Evolutionary conservation across 2,329 filamentous ascomycete genomes (phyloP).

Genomic region (Chrysosporium queenslandicum): DNA sequence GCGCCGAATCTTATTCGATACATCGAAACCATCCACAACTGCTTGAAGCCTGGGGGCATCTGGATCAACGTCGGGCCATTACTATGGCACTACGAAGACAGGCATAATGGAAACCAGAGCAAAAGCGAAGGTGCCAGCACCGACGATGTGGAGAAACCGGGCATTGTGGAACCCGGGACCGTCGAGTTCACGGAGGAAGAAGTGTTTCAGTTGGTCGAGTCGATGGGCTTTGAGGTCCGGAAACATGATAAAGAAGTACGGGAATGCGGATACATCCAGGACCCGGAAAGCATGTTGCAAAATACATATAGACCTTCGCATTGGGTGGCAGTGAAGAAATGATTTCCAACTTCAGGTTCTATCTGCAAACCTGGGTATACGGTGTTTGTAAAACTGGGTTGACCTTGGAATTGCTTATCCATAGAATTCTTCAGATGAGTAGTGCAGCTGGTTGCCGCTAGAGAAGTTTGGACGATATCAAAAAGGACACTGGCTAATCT

Average conservation of each 20-base stretch:
- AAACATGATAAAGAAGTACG: conserved; percentile 47
- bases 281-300: conserved; percentile 73
- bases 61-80: conserved; percentile 87
- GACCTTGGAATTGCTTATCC: not conserved
- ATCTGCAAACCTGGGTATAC: not conserved
- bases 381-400: not conserved
- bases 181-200: conserved; percentile 88
- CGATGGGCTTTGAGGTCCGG: conserved; percentile 67
- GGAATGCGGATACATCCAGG: conserved; percentile 68
- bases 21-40: conserved; percentile 69
- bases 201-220: conserved; percentile 62
- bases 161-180: conserved; percentile 79
- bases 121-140: conserved; percentile 39
- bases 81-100: conserved; percentile 89
- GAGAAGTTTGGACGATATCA: too few relatives aligned
- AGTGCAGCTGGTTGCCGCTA: too few relatives aligned
- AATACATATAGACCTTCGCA: conserved; percentile 69
- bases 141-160: conserved; percentile 36
- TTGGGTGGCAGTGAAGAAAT: conserved; percentile 70
- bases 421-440: not conserved
- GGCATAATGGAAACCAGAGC: conserved; percentile 47
- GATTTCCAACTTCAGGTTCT: not conserved
- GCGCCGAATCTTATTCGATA: conserved; percentile 88
- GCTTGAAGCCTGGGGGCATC: conserved; percentile 65
- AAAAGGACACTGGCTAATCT: too few relatives aligned